Base-by-base conservation (phyloP, 345 rosid genomes). In the Kandelia obovata region DNA sequence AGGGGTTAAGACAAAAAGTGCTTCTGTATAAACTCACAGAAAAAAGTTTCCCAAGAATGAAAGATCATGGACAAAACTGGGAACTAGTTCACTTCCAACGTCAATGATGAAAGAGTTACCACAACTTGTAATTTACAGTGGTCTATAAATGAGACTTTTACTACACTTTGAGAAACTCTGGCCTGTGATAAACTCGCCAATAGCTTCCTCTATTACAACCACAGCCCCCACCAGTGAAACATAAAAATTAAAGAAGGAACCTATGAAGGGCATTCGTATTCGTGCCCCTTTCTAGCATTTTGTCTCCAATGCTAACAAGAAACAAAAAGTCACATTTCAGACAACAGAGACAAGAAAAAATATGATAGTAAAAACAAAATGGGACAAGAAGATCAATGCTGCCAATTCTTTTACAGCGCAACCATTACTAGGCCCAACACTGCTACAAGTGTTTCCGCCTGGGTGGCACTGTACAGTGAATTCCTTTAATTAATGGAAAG, bases 171-270 rank as follows among this genome's bases (percentile, higher is more conserved):
- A 58, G 73, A 83, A 74, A 81, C 74, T 67, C 73, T 81, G 78
- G 74, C 64, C 58, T 62, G 65, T 68, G 58, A 60, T 67, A 27
- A 58, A 30, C 39, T 53, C 35, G 27, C 76, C 65, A 71, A 65
- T 25, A 34, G 70, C 67, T 68, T 35, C 55, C 71, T 53, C 70
- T 71, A 63, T 62, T 60, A 73, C 72, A 70, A 25, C 67, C 77
- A 71, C 75, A 61, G 37, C 80, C 82, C 66, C 81, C 61, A 51
- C 57, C 78, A 75, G 80, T 71, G 77, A 79, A 82, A 79, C 76
- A 53, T 10, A 53, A 21, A 53, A 21, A 21, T 6, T 20, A n/a
- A 53, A 7, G 66, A 78, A 77, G 68, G 61, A 60, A 73, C 64
- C 76, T 79, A 73, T 75, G 61, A 77, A 68, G 77, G 77, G 79